Conservation (phyloP, 352 stramenopile genomes). For the Globisporangium nagaii region DNA sequence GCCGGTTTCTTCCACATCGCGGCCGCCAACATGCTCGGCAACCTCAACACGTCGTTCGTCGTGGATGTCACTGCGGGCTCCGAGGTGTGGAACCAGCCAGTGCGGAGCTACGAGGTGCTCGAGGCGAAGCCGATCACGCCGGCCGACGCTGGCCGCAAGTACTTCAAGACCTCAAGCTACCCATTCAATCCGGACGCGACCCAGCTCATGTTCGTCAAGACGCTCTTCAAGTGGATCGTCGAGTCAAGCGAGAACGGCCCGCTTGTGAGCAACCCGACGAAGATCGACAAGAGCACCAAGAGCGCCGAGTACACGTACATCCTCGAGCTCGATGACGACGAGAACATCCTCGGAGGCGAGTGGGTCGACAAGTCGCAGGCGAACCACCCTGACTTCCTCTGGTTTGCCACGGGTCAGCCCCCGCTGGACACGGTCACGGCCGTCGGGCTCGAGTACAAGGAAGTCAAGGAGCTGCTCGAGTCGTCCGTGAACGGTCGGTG, state of each 20-base stretch:
- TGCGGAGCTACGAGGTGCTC: constrained; percentile 35
- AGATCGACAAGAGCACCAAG: constrained; percentile 43
- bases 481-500: constrained; percentile 4
- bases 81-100: constrained; percentile 60
- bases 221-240: constrained; percentile 47
- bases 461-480: constrained; percentile 23
- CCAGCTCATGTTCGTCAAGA: constrained; percentile 41
- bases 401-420: constrained; percentile 43
- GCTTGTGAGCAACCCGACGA: constrained; percentile 28
- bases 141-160: constrained; percentile 23
- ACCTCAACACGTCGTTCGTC: constrained; percentile 42
- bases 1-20: constrained; percentile 56
- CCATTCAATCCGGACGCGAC: constrained; percentile 51
- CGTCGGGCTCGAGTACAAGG: constrained; percentile 35
- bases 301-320: constrained; percentile 56
- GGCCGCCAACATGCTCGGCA: constrained; percentile 41
- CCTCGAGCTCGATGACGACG: constrained; percentile 47
- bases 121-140: constrained; percentile 27
- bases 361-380: constrained; percentile 44
- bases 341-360: constrained; percentile 62
- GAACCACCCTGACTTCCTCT: constrained; percentile 68
- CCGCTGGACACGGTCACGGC: constrained; percentile 26
- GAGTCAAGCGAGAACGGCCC: constrained; percentile 44
- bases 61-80: constrained; percentile 45
- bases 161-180: constrained; percentile 39